Evolutionary conservation across 2,329 filamentous ascomycete species (phyloP).

Genomic region (Exophiala bonariae): DNA sequence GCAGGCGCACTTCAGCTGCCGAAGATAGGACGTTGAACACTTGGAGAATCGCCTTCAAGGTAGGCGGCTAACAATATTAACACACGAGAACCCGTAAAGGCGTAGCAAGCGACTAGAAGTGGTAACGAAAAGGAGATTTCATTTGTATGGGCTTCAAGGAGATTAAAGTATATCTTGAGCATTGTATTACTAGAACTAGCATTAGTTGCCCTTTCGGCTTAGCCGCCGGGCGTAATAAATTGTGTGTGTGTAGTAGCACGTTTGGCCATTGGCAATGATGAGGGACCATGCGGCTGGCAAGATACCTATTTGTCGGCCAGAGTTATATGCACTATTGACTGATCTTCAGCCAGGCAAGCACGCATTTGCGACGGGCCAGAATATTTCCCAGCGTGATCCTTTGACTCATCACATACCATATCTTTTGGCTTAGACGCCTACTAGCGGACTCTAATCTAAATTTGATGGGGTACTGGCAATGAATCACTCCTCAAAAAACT

Average conservation of each 20-base stretch:
- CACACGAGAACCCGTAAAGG: constrained; percentile 26
- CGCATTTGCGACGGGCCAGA: too few relatives aligned
- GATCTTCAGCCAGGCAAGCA: too few relatives aligned
- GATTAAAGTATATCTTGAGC: constrained; percentile 24
- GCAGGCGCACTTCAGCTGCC: constrained; percentile 37
- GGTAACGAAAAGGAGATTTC: constrained; percentile 23
- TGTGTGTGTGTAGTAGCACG: constrained; percentile 12
- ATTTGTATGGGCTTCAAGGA: constrained; percentile 31
- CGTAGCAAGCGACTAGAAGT: constrained; percentile 23
- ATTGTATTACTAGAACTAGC: constrained; percentile 11
- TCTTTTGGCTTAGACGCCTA: too few relatives aligned
- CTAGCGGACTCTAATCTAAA: too few relatives aligned
- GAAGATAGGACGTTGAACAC: constrained; percentile 38
- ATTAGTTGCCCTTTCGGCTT: constrained; percentile 15
- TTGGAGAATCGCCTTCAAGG: constrained; percentile 37
- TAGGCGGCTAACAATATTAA: constrained; percentile 33
- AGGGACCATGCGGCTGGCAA: too few relatives aligned
- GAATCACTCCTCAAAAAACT: too few relatives aligned
- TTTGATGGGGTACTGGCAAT: too few relatives aligned
- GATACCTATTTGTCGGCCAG: too few relatives aligned
- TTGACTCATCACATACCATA: too few relatives aligned
- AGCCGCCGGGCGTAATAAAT: constrained; percentile 14
- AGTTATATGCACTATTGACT: too few relatives aligned
- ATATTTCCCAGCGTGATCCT: too few relatives aligned
- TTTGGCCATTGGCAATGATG: too few relatives aligned